These are phyloP conservation scores for Datura wrightii DNA, from an alignment of 257 asterid genomes.

Conservation along the genomic window DNA sequence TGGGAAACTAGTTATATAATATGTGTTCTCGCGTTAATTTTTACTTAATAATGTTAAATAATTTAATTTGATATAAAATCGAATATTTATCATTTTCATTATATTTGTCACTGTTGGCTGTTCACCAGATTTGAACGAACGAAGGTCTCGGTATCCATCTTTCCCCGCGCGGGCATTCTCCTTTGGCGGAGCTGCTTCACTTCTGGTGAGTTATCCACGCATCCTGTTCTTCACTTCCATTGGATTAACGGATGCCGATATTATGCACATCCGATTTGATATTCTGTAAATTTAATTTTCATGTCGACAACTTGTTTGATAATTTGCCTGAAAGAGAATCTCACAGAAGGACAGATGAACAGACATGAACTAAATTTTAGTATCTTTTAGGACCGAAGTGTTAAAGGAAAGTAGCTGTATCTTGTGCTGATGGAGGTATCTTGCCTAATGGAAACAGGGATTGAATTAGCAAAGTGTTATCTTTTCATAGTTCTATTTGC, in stretches of 20 bases:
- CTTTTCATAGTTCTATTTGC: neutral
- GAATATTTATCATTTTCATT: no score
- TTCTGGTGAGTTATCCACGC: neutral
- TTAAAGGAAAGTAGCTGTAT: no score
- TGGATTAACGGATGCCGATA: no score
- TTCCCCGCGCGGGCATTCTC: neutral
- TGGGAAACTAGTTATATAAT: no score
- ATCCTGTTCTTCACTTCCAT: neutral
- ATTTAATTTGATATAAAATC: no score
- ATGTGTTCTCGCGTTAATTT: no score
- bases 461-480: neutral
- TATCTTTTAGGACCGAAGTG: neutral
- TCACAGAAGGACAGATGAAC: neutral
- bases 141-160: neutral
- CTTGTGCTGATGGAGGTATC: neutral
- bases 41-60: no score
- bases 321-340: neutral
- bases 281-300: neutral
- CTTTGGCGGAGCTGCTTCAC: neutral
- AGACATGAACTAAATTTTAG: neutral
- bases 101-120: neutral
- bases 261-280: neutral
- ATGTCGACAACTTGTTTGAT: neutral
- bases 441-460: no score
- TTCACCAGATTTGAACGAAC: conserved; percentile 3